Conservation (phyloP, 768 basidiomycete species). For the Tricholoma matsutake region DNA sequence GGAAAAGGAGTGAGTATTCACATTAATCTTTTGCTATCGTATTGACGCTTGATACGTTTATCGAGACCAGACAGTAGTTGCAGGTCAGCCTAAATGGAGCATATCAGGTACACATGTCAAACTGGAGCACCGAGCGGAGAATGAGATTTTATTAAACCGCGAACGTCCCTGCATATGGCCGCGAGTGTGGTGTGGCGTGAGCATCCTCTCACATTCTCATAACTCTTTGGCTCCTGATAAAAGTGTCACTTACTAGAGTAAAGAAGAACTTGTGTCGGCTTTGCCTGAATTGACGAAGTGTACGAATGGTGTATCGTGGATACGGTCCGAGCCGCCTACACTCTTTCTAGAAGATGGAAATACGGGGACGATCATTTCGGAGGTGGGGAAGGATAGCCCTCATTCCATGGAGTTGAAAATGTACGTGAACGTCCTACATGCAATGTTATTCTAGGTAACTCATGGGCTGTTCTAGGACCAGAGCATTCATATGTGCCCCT, state of each 20-base stretch:
- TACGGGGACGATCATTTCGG: conserved; percentile 7
- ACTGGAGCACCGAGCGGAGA: neutral
- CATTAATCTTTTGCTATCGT: neutral
- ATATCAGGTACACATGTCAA: neutral
- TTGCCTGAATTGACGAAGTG: conserved; percentile 15
- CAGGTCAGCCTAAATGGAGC: conserved; percentile 16
- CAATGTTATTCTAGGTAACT: neutral
- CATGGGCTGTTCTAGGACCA: conserved; percentile 4
- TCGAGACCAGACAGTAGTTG: conserved; percentile 4
- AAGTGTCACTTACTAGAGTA: conserved; percentile 9
- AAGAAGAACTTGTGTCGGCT: conserved; percentile 18
- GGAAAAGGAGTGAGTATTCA: conserved; percentile 3
- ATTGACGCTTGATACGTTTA: neutral
- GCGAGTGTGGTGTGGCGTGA: conserved; percentile 17
- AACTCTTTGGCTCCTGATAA: neutral
- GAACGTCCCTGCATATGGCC: conserved; percentile 4
- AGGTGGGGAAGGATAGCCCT: conserved; percentile 1
- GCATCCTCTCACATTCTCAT: neutral
- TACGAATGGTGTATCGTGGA: conserved; percentile 17
- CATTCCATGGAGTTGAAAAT: conserved; percentile 13
- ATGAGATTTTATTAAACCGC: neutral
- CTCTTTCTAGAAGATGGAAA: conserved; percentile 7
- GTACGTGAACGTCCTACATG: conserved; percentile 1
- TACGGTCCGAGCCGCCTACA: conserved; percentile 4
- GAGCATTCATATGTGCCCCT: conserved; percentile 11